Conservation (phyloP, 2,329 filamentous ascomycete species). For the Penicillium sp. region DNA sequence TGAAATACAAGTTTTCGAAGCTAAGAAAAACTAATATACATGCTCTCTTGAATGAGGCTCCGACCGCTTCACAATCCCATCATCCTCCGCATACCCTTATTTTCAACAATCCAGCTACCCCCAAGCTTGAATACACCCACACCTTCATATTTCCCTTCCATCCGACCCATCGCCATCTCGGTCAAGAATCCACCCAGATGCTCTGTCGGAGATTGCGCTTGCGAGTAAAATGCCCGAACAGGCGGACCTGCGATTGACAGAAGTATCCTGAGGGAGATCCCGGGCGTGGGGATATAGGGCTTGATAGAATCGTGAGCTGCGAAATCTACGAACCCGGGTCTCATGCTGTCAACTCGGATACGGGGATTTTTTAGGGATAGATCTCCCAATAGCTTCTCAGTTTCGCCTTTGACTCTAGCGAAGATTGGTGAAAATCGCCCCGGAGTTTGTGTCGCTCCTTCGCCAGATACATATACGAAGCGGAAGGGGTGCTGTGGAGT, state of each 20-base stretch:
- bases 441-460: constrained; percentile 43
- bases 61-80: constrained; percentile 5
- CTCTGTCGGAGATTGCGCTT: constrained; percentile 43
- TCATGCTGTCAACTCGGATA: constrained; percentile 56
- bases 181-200: constrained; percentile 50
- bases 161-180: constrained; percentile 42
- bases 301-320: constrained; percentile 35
- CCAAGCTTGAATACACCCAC: constrained; percentile 13
- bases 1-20: neutral
- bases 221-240: constrained; percentile 18
- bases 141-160: constrained; percentile 12
- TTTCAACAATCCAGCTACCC: constrained; percentile 14
- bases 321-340: constrained; percentile 61
- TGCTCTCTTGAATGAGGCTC: neutral
- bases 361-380: constrained; percentile 43
- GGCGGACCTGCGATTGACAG: constrained; percentile 18
- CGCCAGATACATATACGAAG: constrained; percentile 69
- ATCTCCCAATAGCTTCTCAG: constrained; percentile 59
- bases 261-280: constrained; percentile 29
- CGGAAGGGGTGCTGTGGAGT: constrained; percentile 52
- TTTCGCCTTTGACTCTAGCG: constrained; percentile 64
- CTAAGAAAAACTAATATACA: neutral
- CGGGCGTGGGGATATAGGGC: constrained; percentile 32
- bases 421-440: constrained; percentile 57
- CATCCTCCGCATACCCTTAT: constrained; percentile 17